Evolutionary conservation across 176 grass and related monocot species (phyloP), one percentile per base, ranked within the genome.

Genomic region (Typha latifolia): DNA sequence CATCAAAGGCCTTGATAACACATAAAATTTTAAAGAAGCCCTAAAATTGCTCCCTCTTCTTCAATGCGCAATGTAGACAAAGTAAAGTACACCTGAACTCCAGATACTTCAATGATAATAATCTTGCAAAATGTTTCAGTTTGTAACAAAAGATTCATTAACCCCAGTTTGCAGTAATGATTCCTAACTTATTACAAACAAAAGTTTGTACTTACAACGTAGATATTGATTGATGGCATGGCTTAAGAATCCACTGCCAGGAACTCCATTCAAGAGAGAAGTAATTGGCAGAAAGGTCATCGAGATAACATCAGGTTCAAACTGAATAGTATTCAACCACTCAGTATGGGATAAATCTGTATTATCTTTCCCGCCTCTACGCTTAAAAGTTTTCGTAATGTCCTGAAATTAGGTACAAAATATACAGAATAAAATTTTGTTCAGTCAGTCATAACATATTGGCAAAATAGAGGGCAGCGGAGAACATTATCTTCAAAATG

Each of bases 251-350:
- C 93, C 93, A 77, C 88, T 90, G 57, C 93, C 93, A 80, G 88
- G 93, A 71, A 97, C 85, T 77, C 88, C 93, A 80, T 87, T 90
- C 83, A 97, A 82, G 26, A 97, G 76, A 76, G 93, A 97, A 72
- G 93, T 92, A 74, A 97, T 97, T 62, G 93, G 93, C 69, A 97
- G 72, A 82, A 97, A 97, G 51, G 93, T 89, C 93, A 97, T 92
- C 49, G 83, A 92, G 43, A 92, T 92, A 69, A 89, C 85, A 86
- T 92, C 85, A 32, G 93, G 93, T 71, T 89, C 73, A 69, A 63
- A 43, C 67, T 91, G 93, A 75, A 97, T 75, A 64, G 75, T 92
- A 75, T 74, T 81, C 66, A 97, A 61, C 93, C 93, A 97, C 72
- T 92, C 85, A 31, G 51, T 67, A 47, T 97, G 93, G 75, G 85